phyloP scores from a whole-genome alignment of 108 stramenopile genomes.

The Mayamaea pseudoterrestris region DNA sequence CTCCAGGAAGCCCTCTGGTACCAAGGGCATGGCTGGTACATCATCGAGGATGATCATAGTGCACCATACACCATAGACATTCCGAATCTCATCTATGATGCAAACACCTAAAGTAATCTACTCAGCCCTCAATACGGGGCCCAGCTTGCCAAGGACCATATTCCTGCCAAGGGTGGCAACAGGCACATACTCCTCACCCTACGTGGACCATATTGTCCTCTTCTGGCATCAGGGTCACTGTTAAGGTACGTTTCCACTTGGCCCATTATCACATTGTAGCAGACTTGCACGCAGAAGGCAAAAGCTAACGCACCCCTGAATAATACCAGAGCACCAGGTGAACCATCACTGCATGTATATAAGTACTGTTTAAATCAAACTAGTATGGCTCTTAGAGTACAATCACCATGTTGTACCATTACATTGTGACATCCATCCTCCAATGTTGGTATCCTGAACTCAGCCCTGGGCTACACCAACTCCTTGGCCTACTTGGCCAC shows the following conservation, averaged over 20 bases:
- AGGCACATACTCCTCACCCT: neutral
- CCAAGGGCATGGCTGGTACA: conserved; percentile 6
- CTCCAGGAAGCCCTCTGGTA: neutral
- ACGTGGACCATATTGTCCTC: neutral
- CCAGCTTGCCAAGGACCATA: conserved; percentile 2
- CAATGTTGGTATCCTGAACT: conserved; percentile 14
- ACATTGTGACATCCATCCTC: neutral
- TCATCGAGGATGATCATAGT: conserved; percentile 17
- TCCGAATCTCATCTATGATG: conserved; percentile 21
- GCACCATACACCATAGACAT: conserved; percentile 11
- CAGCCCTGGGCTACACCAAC: conserved; percentile 11
- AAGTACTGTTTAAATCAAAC: too few relatives aligned
- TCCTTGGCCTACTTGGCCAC: conserved; percentile 14
- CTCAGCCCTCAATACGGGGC: conserved; percentile 35
- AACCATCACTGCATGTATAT: too few relatives aligned
- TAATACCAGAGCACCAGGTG: too few relatives aligned
- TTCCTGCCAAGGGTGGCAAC: neutral
- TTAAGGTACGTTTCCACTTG: conserved; percentile 8
- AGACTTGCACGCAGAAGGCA: too few relatives aligned
- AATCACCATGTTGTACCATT: too few relatives aligned
- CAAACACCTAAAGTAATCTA: conserved; percentile 8
- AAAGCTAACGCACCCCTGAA: too few relatives aligned
- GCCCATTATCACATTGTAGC: too few relatives aligned
- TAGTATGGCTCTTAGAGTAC: too few relatives aligned
- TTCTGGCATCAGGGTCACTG: conserved; percentile 3